Conservation (phyloP, 139 green algal genomes). For the Astrephomene gubernaculifera region DNA sequence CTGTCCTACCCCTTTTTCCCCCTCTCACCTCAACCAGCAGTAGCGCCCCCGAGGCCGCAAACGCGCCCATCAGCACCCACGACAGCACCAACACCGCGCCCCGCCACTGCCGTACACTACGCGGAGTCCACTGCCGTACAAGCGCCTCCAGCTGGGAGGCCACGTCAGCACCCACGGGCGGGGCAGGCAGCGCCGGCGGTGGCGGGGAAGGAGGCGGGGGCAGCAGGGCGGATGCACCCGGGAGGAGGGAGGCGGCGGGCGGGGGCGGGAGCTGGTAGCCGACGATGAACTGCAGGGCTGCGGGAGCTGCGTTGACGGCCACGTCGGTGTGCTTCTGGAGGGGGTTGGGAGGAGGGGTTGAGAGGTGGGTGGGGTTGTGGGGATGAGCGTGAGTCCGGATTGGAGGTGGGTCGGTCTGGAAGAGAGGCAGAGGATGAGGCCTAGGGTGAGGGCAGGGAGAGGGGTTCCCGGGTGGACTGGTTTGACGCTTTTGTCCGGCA, state of each 20-base stretch:
- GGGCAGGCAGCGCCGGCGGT: background rate
- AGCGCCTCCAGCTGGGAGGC: background rate
- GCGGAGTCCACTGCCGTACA: background rate
- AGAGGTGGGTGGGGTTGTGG: background rate
- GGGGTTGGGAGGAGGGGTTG: background rate
- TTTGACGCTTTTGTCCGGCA: too few relatives aligned
- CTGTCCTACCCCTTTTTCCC: too few relatives aligned
- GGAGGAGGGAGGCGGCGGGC: too few relatives aligned
- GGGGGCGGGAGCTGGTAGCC: background rate
- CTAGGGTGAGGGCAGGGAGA: too few relatives aligned
- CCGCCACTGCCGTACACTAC: conserved; percentile 18
- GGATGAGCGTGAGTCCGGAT: too few relatives aligned
- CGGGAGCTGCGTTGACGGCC: background rate
- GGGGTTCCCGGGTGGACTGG: too few relatives aligned
- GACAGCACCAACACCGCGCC: conserved; percentile 1
- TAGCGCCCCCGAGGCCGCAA: background rate
- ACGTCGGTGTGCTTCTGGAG: conserved; percentile 12
- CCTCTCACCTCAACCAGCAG: conserved; percentile 37
- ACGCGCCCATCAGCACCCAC: conserved; percentile 26
- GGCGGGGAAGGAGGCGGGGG: conserved; percentile 9
- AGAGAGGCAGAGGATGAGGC: too few relatives aligned
- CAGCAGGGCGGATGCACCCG: background rate
- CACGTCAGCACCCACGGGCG: background rate
- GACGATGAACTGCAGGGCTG: background rate
- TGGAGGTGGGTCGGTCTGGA: too few relatives aligned